phyloP scores from a whole-genome alignment of 1,139 yeast genomes.

The Candida gigantensis region DNA sequence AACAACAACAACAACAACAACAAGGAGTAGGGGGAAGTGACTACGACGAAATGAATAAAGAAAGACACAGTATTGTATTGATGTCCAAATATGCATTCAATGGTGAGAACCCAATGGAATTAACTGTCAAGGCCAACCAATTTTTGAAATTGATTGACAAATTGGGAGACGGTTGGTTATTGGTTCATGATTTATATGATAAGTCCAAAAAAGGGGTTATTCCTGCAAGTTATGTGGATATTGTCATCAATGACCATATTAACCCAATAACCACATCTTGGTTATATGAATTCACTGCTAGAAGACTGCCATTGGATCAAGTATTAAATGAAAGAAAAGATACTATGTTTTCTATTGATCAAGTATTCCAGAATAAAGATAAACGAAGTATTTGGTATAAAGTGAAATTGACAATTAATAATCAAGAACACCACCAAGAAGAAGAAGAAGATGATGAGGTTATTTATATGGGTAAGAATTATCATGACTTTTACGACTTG shows the following conservation, averaged over 20 bases:
- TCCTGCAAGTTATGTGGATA: conserved; percentile 39
- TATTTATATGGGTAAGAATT: conserved; percentile 30
- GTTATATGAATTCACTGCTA: conserved; percentile 21
- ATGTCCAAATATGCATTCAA: conserved; percentile 33
- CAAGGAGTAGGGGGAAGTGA: neutral
- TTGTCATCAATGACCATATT: conserved; percentile 35
- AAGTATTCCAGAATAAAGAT: conserved; percentile 11
- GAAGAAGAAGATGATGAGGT: conserved; percentile 21
- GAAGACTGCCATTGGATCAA: neutral
- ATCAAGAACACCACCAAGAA: too few relatives aligned
- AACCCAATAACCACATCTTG: conserved; percentile 35
- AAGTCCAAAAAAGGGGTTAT: conserved; percentile 30
- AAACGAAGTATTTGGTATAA: conserved; percentile 33
- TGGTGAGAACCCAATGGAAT: conserved; percentile 30
- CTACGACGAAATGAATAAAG: neutral
- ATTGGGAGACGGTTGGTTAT: conserved; percentile 41
- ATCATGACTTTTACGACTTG: conserved; percentile 38
- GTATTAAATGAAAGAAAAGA: too few relatives aligned
- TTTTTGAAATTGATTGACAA: conserved; percentile 33
- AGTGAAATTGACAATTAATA: too few relatives aligned
- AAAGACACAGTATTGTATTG: conserved; percentile 21
- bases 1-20: conserved; percentile 2
- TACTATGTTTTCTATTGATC: conserved; percentile 8
- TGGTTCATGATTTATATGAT: conserved; percentile 33
- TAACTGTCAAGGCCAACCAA: conserved; percentile 30